These are phyloP conservation scores for Begonia fuchsioides DNA, from an alignment of 306 rosid genomes.

Conservation along the genomic window DNA sequence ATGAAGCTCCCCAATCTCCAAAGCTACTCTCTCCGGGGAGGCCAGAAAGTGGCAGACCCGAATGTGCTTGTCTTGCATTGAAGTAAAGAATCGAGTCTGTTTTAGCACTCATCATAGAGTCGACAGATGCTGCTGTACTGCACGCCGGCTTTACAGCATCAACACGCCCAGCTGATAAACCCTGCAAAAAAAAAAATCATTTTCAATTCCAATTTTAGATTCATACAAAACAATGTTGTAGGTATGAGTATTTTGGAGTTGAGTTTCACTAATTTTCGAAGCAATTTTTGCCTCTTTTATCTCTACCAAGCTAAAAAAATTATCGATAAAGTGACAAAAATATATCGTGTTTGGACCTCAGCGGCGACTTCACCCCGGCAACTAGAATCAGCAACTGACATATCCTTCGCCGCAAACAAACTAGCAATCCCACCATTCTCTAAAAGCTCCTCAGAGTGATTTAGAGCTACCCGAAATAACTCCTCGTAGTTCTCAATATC, in stretches of 20 bases:
- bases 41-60: conserved; percentile 77
- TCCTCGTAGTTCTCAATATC: conserved; percentile 85
- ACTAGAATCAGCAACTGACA: conserved; percentile 57
- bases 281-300: neutral
- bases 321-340: neutral
- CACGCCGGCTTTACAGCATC: conserved; percentile 46
- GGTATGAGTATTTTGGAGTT: neutral
- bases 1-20: conserved; percentile 74
- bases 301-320: neutral
- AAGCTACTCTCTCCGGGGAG: conserved; percentile 42
- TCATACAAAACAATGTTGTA: neutral
- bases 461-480: conserved; percentile 59
- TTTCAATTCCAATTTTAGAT: conserved; percentile 3
- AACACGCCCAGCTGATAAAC: conserved; percentile 32
- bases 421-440: conserved; percentile 82
- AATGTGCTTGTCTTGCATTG: conserved; percentile 37
- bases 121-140: conserved; percentile 75
- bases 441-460: conserved; percentile 70
- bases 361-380: conserved; percentile 54
- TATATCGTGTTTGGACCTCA: conserved; percentile 38
- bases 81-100: conserved; percentile 62
- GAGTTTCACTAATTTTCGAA: neutral
- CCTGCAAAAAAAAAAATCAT: conserved; percentile 32
- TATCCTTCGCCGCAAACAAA: conserved; percentile 54
- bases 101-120: conserved; percentile 61